A percentile compares a stretch with the other conserved stretches of the same genome.
phyloP scores from a whole-genome alignment of 441 rosid genomes.

The Erodium moschatum region DNA sequence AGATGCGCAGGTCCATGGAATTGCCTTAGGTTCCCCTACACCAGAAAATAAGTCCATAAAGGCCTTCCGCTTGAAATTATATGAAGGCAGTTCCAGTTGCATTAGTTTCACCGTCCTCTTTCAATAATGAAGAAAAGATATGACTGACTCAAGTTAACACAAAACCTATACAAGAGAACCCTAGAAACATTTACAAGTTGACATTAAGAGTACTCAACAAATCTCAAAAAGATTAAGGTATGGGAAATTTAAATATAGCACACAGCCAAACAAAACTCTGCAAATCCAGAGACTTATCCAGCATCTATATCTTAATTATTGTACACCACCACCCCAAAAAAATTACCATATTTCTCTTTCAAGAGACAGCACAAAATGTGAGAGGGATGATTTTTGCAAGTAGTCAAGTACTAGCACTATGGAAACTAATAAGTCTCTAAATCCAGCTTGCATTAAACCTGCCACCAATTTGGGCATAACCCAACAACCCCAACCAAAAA shows the following conservation, averaged over 20 bases:
- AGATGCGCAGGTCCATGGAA: slow-evolving; percentile 70
- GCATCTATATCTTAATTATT: neutral
- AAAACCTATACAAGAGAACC: neutral
- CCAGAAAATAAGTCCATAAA: slow-evolving; percentile 24
- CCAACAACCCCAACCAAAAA: neutral
- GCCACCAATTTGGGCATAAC: neutral
- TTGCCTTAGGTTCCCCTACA: slow-evolving; percentile 93
- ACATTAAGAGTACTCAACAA: neutral
- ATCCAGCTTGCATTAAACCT: neutral
- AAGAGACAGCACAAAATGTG: neutral
- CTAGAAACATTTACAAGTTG: neutral
- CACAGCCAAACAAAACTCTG: neutral
- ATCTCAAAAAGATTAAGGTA: neutral
- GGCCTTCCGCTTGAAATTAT: slow-evolving; percentile 10
- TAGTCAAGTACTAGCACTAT: neutral
- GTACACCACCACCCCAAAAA: neutral
- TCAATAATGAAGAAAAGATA: neutral
- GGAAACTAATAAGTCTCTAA: neutral
- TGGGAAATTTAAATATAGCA: neutral
- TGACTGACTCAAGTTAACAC: neutral
- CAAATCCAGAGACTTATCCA: neutral
- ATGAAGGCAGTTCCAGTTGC: neutral
- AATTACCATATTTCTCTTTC: neutral
- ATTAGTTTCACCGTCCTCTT: neutral
- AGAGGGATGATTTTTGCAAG: neutral